Percentiles rank a stretch among this genome's conserved stretches.
These are phyloP conservation scores for Gossypium rotundifolium DNA, from an alignment of 345 rosid species.

Conservation along the genomic window DNA sequence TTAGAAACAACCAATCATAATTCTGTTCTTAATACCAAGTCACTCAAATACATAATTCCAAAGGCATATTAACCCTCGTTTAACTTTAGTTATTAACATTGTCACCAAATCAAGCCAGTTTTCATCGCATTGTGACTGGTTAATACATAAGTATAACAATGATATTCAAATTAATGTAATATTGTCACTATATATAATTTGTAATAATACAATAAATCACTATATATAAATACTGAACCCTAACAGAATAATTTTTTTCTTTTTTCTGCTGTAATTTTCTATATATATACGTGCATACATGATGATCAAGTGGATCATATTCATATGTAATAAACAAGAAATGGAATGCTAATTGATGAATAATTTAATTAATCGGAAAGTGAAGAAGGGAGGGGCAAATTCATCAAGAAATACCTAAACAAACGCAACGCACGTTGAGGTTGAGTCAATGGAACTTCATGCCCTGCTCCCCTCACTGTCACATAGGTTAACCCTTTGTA, in stretches of 20 bases:
- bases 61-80: too few relatives aligned
- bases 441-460: constrained; percentile 51
- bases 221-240: neutral
- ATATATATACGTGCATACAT: neutral
- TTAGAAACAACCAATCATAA: too few relatives aligned
- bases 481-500: constrained; percentile 45
- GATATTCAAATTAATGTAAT: neutral
- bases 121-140: neutral
- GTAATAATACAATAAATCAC: neutral
- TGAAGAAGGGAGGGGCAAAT: constrained; percentile 25
- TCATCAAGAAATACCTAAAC: constrained; percentile 36
- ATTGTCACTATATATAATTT: neutral
- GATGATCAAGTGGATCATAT: neutral
- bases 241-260: neutral
- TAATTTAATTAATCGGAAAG: neutral
- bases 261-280: neutral
- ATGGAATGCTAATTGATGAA: neutral
- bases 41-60: too few relatives aligned
- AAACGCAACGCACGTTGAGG: constrained; percentile 42
- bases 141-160: neutral
- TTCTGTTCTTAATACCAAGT: too few relatives aligned
- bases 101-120: too few relatives aligned
- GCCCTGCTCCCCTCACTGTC: constrained; percentile 66
- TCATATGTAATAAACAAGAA: neutral
- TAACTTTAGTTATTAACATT: too few relatives aligned